These are phyloP conservation scores for Wickerhamomyces silvicola DNA, from an alignment of 805 yeast species.

Conservation along the genomic window DNA sequence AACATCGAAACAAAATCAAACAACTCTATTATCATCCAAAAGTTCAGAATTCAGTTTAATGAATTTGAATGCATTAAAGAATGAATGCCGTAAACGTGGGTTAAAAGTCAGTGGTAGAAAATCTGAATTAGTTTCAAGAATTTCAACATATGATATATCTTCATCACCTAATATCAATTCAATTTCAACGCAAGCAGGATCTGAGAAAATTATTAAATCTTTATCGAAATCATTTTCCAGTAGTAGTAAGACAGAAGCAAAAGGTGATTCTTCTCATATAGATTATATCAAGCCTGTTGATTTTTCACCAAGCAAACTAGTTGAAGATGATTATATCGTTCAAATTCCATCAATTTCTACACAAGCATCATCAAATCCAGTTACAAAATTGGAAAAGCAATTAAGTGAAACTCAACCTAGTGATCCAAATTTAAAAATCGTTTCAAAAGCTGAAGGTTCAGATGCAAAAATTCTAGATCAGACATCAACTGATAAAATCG, in stretches of 20 bases:
- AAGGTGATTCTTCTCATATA: constrained; percentile 52
- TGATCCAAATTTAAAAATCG: constrained; percentile 13
- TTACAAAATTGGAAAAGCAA: constrained; percentile 23
- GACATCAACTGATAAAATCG: constrained; percentile 11
- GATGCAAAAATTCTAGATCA: constrained; percentile 18
- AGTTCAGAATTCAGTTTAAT: constrained; percentile 28
- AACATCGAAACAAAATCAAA: constrained; percentile 21
- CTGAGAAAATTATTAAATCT: not conserved
- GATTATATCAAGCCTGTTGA: constrained; percentile 41
- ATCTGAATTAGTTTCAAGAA: constrained; percentile 42
- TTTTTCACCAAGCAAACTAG: constrained; percentile 32
- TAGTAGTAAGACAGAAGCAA: constrained; percentile 29
- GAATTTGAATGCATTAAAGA: constrained; percentile 49
- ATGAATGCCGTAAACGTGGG: constrained; percentile 55
- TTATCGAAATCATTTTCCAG: constrained; percentile 14
- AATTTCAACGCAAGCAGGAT: constrained; percentile 1
- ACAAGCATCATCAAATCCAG: constrained; percentile 36
- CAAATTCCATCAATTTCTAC: constrained; percentile 39
- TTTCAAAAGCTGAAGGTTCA: constrained; percentile 21
- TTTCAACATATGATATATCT: constrained; percentile 19
- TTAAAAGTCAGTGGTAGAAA: constrained; percentile 58
- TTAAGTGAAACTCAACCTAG: constrained; percentile 2
- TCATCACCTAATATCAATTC: constrained; percentile 4
- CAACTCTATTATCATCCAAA: constrained; percentile 19
- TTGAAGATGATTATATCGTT: constrained; percentile 40